Percentiles rank a stretch among this genome's conserved stretches.
Evolutionary conservation across 139 green algal genomes (phyloP).

Genomic region (Coelastrella sp.): DNA sequence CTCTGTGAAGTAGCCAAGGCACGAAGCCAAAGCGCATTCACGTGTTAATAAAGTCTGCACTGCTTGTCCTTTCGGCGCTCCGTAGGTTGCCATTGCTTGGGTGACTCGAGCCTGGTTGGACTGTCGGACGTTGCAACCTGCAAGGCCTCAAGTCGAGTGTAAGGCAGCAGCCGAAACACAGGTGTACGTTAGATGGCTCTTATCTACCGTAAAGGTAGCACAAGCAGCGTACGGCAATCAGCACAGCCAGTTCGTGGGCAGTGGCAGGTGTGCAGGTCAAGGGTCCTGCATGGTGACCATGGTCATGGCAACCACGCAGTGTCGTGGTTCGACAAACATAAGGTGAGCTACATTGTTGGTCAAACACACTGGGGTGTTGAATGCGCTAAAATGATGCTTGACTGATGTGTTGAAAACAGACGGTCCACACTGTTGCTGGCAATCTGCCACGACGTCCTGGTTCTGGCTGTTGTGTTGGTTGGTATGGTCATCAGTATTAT

Average conservation of each 20-base stretch:
- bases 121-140: background rate
- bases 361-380: too few relatives aligned
- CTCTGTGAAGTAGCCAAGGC: too few relatives aligned
- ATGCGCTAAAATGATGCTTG: too few relatives aligned
- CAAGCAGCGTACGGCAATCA: background rate
- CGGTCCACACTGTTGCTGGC: too few relatives aligned
- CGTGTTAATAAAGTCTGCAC: too few relatives aligned
- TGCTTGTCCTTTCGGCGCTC: too few relatives aligned
- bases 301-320: background rate
- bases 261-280: conserved; percentile 1
- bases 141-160: background rate
- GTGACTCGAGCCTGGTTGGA: too few relatives aligned
- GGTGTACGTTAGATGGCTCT: background rate
- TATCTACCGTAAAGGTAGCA: background rate
- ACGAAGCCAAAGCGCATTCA: too few relatives aligned
- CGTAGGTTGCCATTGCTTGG: too few relatives aligned
- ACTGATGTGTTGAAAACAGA: background rate
- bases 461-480: too few relatives aligned
- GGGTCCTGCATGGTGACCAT: conserved; percentile 28
- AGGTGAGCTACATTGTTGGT: too few relatives aligned
- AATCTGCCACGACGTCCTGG: too few relatives aligned
- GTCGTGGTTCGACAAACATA: conserved; percentile 21
- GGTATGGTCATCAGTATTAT: background rate
- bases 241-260: background rate
- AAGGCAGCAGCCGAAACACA: background rate